Evolutionary conservation across 768 basidiomycete species (phyloP), one percentile per base, ranked within the genome.

Genomic region (Chalciporus piperatus): DNA sequence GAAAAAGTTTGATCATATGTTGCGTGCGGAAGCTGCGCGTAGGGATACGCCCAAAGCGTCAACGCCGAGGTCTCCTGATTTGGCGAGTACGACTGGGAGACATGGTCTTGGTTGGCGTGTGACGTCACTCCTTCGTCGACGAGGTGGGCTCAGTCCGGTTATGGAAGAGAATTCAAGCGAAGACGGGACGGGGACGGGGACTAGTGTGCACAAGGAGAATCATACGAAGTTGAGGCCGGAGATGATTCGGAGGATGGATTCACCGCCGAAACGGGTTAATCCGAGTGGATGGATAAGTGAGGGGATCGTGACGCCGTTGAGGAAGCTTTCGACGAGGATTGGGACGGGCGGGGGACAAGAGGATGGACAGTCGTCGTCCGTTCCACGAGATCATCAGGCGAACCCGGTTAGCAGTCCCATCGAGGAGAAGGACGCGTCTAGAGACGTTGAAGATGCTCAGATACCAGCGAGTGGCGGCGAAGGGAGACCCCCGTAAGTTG

Each of bases 241-340:
- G 48, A 91, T 92, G 89, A 91, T 93, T 50, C 78, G 82, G 27
- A 75, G 89, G 45, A 77, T 87, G 74, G 81, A 88, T 51, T 79
- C 77, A 42, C 78, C 81, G 1, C 87, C 85, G 6, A 82, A 81
- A 62, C 80, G 78, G 2, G 74, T 92, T 22, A 78, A 90, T 61
- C 89, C 89, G 3, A 90, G 81, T 57, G 89, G 89, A 6, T 81
- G 76, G 79, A 76, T 89, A 20, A 81, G 76, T 48, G 79, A 82
- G 52, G 76, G 74, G 40, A 50, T 61, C 3, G 48, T 66, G 8
- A 60, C 65, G 2, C 68, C 68, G 4, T 44, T 63, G 35, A 64
- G 51, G 52, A 58, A 52, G 41, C 30, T 49, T 6, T 59, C 59
- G 8, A 40, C 19, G 47, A 56, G 23, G 44, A 40, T 42, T 1